Evolutionary conservation across 495 filamentous ascomycete genomes (phyloP).

Genomic region (Wilcoxina mikolae): DNA sequence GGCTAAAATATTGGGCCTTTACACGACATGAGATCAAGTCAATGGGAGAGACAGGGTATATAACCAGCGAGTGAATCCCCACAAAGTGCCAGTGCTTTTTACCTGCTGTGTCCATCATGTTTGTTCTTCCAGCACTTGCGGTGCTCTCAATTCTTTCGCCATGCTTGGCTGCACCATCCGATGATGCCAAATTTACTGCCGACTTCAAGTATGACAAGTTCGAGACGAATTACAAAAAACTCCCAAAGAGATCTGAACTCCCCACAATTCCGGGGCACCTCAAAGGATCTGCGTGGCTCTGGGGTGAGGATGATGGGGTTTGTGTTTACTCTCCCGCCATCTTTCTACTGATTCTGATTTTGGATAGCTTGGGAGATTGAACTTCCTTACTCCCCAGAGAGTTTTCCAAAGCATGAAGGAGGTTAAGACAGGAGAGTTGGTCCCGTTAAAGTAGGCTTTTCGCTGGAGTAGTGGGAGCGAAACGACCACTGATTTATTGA

Average conservation of each 20-base stretch:
- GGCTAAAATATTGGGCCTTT: too few species aligned
- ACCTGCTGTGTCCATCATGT: not conserved
- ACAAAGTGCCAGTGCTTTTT: too few species aligned
- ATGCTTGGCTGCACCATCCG: not conserved
- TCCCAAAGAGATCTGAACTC: not conserved
- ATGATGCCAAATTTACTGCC: not conserved
- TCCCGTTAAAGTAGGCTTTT: slow-evolving; percentile 43
- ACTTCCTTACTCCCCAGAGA: slow-evolving; percentile 43
- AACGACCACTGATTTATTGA: too few species aligned
- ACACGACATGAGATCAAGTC: too few species aligned
- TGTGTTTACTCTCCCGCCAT: not conserved
- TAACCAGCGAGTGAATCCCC: too few species aligned
- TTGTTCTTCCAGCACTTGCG: not conserved
- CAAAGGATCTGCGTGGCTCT: slow-evolving; percentile 46
- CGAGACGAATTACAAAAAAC: not conserved
- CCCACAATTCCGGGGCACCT: slow-evolving; percentile 11
- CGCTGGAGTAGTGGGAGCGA: too few species aligned
- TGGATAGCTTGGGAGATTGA: slow-evolving; percentile 38
- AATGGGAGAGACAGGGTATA: too few species aligned
- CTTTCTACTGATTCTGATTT: not conserved
- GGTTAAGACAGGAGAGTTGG: slow-evolving; percentile 39
- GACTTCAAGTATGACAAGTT: slow-evolving; percentile 6
- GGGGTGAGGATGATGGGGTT: slow-evolving; percentile 46
- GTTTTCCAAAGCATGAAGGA: slow-evolving; percentile 39
- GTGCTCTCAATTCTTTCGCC: not conserved